Base-by-base conservation (phyloP, 2,329 filamentous ascomycete species). In the Passalora sequoiae region DNA sequence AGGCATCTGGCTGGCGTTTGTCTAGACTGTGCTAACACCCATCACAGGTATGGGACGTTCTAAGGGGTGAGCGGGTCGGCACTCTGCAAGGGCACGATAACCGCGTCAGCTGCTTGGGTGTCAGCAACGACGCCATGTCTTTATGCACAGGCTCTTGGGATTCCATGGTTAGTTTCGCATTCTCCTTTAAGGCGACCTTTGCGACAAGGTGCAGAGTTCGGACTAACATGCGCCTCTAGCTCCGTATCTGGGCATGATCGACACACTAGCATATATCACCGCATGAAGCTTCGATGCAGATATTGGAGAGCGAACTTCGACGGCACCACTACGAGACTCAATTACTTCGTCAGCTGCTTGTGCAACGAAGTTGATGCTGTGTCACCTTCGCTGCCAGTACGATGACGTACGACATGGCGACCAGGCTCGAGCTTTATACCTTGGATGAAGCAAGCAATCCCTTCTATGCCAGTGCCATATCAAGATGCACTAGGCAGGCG, bases 61-160 rank as follows among this genome's bases (percentile, higher is more conserved):
- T 94, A 44, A 85, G 92, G 56, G 92, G 91, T 52, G 92, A 98
- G 67, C 94, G 95, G 72, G 89, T 98, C 54, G 92, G 92, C 64
- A 95, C 89, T 43, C 77, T 98, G 47, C 91, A 94, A 61, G 92
- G 92, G 60, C 92, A 98, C 69, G 91, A 97, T 71, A 98, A 98
- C 75, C 86, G 92, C 57, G 92, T 98, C 66, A 97, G 91, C 79
- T 98, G 92, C 71, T 74, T 98, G 65, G 92, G 92, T 56, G 92
- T 98, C 60, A 97, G 91, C 77, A 97, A 97, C 68, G 92, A 98
- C 65, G 92, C 91, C 52, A 95, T 97, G 74, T 97, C 91, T 75
- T 77, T 98, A 73, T 97, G 92, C 80, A 98, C 92, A 63, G 92
- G 92, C 68, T 98, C 92, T 58, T 98, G 92, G 92, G 92, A 98